Percentiles rank a stretch among this genome's conserved stretches.
phyloP scores from a whole-genome alignment of 1,284 basidiomycete species.

The Caloboletus firmus region DNA sequence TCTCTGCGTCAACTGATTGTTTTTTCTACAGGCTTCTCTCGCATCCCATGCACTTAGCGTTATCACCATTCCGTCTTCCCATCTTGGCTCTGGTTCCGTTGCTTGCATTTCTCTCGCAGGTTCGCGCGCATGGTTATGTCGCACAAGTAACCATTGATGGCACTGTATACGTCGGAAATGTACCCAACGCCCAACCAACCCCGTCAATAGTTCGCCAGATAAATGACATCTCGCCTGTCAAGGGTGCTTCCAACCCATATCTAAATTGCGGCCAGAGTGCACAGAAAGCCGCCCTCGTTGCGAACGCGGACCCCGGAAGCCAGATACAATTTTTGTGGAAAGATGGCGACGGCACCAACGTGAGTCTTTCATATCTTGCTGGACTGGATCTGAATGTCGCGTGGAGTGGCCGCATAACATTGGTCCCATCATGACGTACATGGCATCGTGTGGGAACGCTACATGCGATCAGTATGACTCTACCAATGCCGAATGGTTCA shows the following conservation, averaged over 20 bases:
- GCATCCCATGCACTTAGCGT: slow-evolving; percentile 5
- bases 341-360: slow-evolving; percentile 48
- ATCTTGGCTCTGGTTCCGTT: slow-evolving; percentile 28
- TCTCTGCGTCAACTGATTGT: not conserved
- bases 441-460: slow-evolving; percentile 58
- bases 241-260: slow-evolving; percentile 56
- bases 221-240: slow-evolving; percentile 55
- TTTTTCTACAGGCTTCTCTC: not conserved
- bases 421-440: slow-evolving; percentile 71
- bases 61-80: slow-evolving; percentile 1
- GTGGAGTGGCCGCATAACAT: slow-evolving; percentile 69
- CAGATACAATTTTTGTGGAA: slow-evolving; percentile 59
- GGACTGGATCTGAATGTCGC: not conserved
- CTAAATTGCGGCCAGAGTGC: slow-evolving; percentile 67
- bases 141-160: slow-evolving; percentile 54
- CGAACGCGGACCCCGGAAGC: slow-evolving; percentile 64
- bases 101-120: slow-evolving; percentile 30
- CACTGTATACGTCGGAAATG: slow-evolving; percentile 52
- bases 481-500: slow-evolving; percentile 67
- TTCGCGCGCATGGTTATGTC: slow-evolving; percentile 58
- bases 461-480: slow-evolving; percentile 62
- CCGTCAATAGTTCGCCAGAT: slow-evolving; percentile 63
- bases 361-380: slow-evolving; percentile 34
- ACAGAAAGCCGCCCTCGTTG: slow-evolving; percentile 51
- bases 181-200: slow-evolving; percentile 43